Conservation (phyloP, 257 asterid genomes). For the Craterostigma plantagineum region DNA sequence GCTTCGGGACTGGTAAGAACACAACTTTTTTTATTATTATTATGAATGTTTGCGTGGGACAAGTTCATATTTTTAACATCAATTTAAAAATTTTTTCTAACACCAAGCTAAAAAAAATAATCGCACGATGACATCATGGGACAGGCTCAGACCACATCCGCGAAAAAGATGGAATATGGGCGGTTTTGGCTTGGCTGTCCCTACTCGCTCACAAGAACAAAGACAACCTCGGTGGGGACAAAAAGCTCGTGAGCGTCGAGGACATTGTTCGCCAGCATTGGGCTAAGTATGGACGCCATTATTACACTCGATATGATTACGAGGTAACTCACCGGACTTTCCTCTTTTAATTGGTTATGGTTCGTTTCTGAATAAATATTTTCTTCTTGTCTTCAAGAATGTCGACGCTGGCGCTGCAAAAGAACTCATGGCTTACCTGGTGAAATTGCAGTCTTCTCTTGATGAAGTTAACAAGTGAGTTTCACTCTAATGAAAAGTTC, state of each 20-base stretch:
- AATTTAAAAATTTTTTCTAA: no score
- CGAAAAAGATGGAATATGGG: slow-evolving; percentile 99
- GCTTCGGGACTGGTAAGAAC: slow-evolving; percentile 92
- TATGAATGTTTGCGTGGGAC: no score
- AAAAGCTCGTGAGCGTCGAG: slow-evolving; percentile 60
- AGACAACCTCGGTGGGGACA: slow-evolving; percentile 53
- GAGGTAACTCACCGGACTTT: slow-evolving; percentile 28
- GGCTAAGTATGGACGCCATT: slow-evolving; percentile 90
- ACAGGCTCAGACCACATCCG: slow-evolving; percentile 97
- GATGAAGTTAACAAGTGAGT: slow-evolving; percentile 7
- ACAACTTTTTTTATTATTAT: slow-evolving; percentile 2
- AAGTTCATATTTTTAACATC: no score
- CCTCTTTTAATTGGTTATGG: slow-evolving; percentile 1
- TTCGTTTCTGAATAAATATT: not conserved
- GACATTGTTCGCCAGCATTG: slow-evolving; percentile 95
- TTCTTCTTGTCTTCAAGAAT: not conserved
- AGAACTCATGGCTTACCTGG: slow-evolving; percentile 4
- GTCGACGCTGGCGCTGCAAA: slow-evolving; percentile 3
- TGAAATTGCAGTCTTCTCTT: slow-evolving; percentile 2
- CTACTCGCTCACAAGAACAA: slow-evolving; percentile 82
- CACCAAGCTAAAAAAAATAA: no score
- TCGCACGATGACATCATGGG: no score
- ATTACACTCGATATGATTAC: slow-evolving; percentile 90
- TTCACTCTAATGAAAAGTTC: not conserved
- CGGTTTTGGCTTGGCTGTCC: slow-evolving; percentile 93